Conservation (phyloP, 257 asterid species). For the Nyctanthes arbortristis region DNA sequence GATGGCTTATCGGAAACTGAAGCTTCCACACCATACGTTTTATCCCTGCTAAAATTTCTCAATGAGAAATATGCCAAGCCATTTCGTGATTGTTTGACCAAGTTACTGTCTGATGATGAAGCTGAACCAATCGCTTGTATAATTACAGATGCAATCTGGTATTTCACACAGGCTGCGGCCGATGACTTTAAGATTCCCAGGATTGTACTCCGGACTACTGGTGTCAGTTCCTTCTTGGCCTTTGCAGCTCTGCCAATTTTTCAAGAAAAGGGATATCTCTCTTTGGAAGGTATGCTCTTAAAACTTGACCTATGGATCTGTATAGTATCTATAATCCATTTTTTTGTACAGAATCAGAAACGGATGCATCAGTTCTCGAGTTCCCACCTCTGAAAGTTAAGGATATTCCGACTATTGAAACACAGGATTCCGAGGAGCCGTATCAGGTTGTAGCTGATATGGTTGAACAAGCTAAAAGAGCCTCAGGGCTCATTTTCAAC, state of each 20-base stretch:
- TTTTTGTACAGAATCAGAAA: neutral
- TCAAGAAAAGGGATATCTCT: constrained; percentile 23
- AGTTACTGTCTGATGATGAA: neutral
- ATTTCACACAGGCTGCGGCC: constrained; percentile 35
- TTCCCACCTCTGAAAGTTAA: neutral
- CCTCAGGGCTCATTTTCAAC: neutral
- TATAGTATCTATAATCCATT: neutral
- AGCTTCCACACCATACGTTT: neutral
- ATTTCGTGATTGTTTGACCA: constrained; percentile 17
- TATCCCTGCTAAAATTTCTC: constrained; percentile 20
- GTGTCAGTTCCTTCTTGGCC: constrained; percentile 34
- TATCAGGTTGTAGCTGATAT: neutral
- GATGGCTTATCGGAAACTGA: constrained; percentile 16
- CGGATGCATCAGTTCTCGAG: neutral
- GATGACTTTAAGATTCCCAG: constrained; percentile 35
- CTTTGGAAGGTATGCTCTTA: constrained; percentile 1
- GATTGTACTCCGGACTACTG: constrained; percentile 38
- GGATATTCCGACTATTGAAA: neutral
- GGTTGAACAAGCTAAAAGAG: neutral
- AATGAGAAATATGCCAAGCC: constrained; percentile 20
- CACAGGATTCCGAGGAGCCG: neutral
- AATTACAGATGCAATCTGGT: constrained; percentile 34
- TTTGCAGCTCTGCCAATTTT: constrained; percentile 29
- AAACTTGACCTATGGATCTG: neutral
- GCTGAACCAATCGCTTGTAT: constrained; percentile 21